phyloP scores from a whole-genome alignment of 2,329 filamentous ascomycete genomes.

The Lecanicillium sp. region DNA sequence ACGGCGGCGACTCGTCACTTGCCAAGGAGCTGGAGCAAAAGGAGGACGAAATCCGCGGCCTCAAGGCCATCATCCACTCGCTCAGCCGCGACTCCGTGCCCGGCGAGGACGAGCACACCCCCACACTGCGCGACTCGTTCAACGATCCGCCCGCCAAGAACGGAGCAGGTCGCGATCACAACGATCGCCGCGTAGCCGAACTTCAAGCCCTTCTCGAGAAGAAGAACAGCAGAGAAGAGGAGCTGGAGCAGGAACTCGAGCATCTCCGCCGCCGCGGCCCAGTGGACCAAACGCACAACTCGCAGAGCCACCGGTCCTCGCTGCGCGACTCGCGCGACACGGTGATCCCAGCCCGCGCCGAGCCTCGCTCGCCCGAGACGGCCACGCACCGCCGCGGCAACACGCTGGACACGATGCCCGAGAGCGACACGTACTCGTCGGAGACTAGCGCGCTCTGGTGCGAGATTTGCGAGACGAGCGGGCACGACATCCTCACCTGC shows the following conservation, averaged over 20 bases:
- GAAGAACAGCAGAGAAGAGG: constrained; percentile 71
- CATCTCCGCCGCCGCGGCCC: constrained; percentile 46
- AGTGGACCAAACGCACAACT: constrained; percentile 23
- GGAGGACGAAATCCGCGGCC: constrained; percentile 92
- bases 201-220: constrained; percentile 66
- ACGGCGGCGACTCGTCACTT: constrained; percentile 39
- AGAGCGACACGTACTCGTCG: constrained; percentile 63
- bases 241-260: constrained; percentile 78
- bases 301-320: constrained; percentile 50
- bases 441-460: constrained; percentile 78
- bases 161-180: constrained; percentile 54
- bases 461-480: constrained; percentile 88
- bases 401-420: constrained; percentile 62
- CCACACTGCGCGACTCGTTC: constrained; percentile 21
- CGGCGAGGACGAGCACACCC: constrained; percentile 29
- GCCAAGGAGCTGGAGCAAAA: constrained; percentile 83
- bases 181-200: constrained; percentile 76
- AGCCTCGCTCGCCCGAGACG: constrained; percentile 41
- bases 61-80: constrained; percentile 97
- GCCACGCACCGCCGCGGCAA: constrained; percentile 42
- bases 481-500: constrained; percentile 92
- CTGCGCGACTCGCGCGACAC: constrained; percentile 62
- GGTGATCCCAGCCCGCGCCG: constrained; percentile 49
- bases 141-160: constrained; percentile 19
- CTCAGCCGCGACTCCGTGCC: constrained; percentile 71